Percentiles rank a stretch among this genome's conserved stretches.
Evolutionary conservation across 2,329 filamentous ascomycete genomes (phyloP).

Genomic region (Hirsutella thompsonii): DNA sequence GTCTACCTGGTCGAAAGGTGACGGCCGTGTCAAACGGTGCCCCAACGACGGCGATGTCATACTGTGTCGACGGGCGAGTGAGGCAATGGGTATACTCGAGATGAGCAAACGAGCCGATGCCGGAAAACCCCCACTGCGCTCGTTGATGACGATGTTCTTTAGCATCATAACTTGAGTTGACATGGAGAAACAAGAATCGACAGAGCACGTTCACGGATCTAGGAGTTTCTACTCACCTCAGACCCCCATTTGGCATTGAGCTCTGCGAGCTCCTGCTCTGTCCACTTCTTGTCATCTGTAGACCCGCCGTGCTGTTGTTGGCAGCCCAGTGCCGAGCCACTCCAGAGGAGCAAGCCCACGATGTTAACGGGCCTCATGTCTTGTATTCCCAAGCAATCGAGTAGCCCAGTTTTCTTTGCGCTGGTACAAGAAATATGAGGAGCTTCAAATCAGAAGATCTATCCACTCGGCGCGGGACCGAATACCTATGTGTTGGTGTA

Average conservation of each 20-base stretch:
- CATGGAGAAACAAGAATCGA: too few relatives aligned
- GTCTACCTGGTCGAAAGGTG: constrained; percentile 50
- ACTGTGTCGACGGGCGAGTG: constrained; percentile 47
- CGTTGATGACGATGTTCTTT: not conserved
- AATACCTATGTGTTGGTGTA: too few relatives aligned
- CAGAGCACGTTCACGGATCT: too few relatives aligned
- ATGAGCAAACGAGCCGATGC: constrained; percentile 65
- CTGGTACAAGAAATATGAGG: too few relatives aligned
- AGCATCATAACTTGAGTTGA: not conserved
- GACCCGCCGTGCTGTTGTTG: constrained; percentile 12
- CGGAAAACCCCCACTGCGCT: constrained; percentile 42
- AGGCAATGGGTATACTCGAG: constrained; percentile 57
- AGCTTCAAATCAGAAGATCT: too few relatives aligned
- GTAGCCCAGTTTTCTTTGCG: not conserved
- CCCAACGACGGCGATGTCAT: constrained; percentile 61
- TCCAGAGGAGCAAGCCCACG: constrained; percentile 13
- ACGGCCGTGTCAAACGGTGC: constrained; percentile 65
- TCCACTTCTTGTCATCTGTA: constrained; percentile 29
- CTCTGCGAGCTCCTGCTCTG: constrained; percentile 35
- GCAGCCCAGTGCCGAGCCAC: constrained; percentile 14
- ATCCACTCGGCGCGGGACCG: too few relatives aligned
- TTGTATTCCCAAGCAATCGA: too few relatives aligned
- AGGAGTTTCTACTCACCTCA: constrained; percentile 39
- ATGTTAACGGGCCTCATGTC: constrained; percentile 14
- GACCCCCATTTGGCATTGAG: constrained; percentile 44